A percentile compares a stretch with the other conserved stretches of the same genome.
These are phyloP conservation scores for Pleodorina starrii DNA, from an alignment of 139 green algal genomes.

Conservation along the genomic window DNA sequence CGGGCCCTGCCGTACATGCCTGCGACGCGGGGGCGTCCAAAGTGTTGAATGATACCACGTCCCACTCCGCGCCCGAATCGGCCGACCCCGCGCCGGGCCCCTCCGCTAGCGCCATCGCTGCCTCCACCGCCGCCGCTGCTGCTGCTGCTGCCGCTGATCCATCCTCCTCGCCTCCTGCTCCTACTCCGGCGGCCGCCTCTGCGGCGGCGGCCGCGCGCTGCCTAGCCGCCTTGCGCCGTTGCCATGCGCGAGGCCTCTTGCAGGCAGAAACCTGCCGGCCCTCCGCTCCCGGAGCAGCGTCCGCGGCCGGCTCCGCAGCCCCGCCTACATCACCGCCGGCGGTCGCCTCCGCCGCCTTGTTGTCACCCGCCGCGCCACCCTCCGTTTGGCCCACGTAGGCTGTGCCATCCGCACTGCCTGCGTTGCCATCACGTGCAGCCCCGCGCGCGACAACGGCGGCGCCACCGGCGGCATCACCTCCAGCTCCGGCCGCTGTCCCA, in stretches of 20 bases:
- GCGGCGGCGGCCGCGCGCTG: neutral
- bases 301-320: too few species aligned
- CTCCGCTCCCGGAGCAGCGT: too few species aligned
- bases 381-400: too few species aligned
- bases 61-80: neutral
- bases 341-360: too few species aligned
- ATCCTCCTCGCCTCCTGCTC: neutral
- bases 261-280: too few species aligned
- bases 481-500: too few species aligned
- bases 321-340: too few species aligned
- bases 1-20: constrained; percentile 7
- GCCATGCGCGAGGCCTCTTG: constrained; percentile 27
- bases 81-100: neutral
- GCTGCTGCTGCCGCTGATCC: neutral
- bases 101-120: neutral
- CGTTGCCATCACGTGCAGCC: too few species aligned
- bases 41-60: constrained; percentile 26
- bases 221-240: constrained; percentile 48
- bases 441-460: too few species aligned
- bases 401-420: too few species aligned
- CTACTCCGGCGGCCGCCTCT: neutral
- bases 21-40: constrained; percentile 30
- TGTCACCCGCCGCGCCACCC: too few species aligned
- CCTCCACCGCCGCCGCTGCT: neutral
- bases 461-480: too few species aligned